Evolutionary conservation across 345 rosid genomes (phyloP).

Genomic region (Lepidium africanum): DNA sequence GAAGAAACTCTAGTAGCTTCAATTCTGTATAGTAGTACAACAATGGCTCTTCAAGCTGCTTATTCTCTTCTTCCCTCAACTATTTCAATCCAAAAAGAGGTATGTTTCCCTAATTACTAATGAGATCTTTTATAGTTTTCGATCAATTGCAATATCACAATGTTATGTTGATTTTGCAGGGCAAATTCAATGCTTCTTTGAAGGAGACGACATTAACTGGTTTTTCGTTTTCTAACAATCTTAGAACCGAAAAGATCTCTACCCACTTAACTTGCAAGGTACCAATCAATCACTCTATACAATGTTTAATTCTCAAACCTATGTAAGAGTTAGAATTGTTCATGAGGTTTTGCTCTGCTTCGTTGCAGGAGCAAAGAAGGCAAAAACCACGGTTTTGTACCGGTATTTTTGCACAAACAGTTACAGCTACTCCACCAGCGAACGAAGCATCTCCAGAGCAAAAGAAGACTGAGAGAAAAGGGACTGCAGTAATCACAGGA

Average conservation of each 20-base stretch:
- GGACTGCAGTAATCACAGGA: constrained; percentile 69
- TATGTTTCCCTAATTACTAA: not conserved
- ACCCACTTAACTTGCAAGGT: constrained; percentile 56
- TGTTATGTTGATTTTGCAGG: constrained; percentile 40
- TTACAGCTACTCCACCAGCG: constrained; percentile 41
- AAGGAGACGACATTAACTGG: constrained; percentile 74
- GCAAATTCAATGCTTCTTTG: constrained; percentile 42
- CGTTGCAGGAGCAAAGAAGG: constrained; percentile 19
- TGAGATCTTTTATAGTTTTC: not conserved
- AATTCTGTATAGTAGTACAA: constrained; percentile 1
- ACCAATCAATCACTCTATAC: not conserved
- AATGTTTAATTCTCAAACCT: not conserved
- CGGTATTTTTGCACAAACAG: constrained; percentile 48
- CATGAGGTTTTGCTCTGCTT: not conserved
- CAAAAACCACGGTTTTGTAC: not conserved
- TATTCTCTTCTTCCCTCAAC: constrained; percentile 60
- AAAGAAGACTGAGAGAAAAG: constrained; percentile 77
- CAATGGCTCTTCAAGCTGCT: constrained; percentile 78
- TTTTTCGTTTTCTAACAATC: constrained; percentile 46
- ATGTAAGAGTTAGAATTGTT: not conserved
- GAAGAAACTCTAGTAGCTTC: constrained; percentile 7
- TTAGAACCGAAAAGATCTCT: constrained; percentile 42
- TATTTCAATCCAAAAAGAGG: constrained; percentile 58
- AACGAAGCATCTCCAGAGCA: constrained; percentile 30
- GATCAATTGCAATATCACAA: not conserved